These are phyloP conservation scores for Hirschioporus abietinus DNA, from an alignment of 768 basidiomycete species.

Conservation along the genomic window DNA sequence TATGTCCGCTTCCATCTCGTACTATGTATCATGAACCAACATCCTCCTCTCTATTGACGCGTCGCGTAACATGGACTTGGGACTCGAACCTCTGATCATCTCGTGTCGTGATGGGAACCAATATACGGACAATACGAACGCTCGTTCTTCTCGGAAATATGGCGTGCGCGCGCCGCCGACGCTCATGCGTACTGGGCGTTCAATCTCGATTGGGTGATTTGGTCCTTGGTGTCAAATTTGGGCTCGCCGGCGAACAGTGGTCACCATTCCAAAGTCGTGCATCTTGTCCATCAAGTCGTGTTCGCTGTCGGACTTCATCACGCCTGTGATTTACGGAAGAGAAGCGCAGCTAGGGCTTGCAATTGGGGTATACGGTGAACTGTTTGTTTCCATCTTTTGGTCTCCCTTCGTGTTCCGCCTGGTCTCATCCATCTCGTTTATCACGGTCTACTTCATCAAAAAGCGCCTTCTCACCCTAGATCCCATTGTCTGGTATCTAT, in stretches of 20 bases:
- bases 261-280: conserved; percentile 55
- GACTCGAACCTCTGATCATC: background rate
- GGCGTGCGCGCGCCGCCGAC: conserved; percentile 1
- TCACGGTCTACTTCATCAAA: background rate
- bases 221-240: background rate
- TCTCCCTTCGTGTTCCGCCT: background rate
- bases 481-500: background rate
- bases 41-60: background rate
- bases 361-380: conserved; percentile 58
- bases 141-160: background rate
- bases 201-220: conserved; percentile 1
- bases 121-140: background rate
- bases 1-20: conserved; percentile 1
- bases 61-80: background rate
- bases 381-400: conserved; percentile 37
- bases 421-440: conserved; percentile 4
- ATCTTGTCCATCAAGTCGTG: conserved; percentile 60
- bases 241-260: conserved; percentile 36
- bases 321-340: conserved; percentile 45
- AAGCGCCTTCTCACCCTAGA: background rate
- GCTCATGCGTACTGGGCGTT: conserved; percentile 11
- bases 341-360: conserved; percentile 57
- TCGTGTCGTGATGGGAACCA: background rate
- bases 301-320: conserved; percentile 39
- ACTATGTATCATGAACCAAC: background rate